Conservation (phyloP, 768 basidiomycete species). For the Gyrodon lividus region DNA sequence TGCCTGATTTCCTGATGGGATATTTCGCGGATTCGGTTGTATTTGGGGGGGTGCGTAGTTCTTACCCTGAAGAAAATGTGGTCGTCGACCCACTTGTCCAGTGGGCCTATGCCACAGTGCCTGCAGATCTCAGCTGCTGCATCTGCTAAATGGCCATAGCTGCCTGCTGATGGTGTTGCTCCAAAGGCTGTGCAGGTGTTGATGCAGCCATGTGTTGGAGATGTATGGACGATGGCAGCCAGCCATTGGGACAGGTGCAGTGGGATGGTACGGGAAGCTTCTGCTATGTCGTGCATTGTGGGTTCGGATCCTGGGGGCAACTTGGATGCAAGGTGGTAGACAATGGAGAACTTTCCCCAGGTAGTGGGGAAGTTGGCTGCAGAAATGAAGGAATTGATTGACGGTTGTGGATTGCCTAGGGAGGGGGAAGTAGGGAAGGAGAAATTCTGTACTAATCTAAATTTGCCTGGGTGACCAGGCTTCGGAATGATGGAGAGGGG, state of each 20-base stretch:
- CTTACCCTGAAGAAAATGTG: not conserved
- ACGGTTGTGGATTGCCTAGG: not conserved
- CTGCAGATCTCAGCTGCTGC: not conserved
- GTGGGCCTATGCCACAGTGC: not conserved
- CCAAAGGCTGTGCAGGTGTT: not conserved
- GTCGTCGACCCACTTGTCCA: not conserved
- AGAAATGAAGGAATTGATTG: not conserved
- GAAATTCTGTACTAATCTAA: constrained; percentile 18
- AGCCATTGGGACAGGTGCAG: not conserved
- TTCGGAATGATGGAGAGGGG: constrained; percentile 21
- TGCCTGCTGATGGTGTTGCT: not conserved
- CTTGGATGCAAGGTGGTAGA: no score
- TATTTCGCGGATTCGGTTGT: not conserved
- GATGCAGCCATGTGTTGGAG: not conserved
- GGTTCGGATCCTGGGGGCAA: no score
- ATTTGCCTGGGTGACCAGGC: constrained; percentile 10
- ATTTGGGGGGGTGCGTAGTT: not conserved
- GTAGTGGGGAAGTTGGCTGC: no score
- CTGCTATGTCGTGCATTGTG: no score
- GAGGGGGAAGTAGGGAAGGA: constrained; percentile 7
- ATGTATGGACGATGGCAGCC: not conserved
- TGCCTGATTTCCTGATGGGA: no score
- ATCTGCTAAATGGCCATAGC: constrained; percentile 2
- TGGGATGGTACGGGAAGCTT: no score
- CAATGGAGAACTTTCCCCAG: no score